Evolutionary conservation across 768 basidiomycete genomes (phyloP).

Genomic region (Galerina sulciceps): DNA sequence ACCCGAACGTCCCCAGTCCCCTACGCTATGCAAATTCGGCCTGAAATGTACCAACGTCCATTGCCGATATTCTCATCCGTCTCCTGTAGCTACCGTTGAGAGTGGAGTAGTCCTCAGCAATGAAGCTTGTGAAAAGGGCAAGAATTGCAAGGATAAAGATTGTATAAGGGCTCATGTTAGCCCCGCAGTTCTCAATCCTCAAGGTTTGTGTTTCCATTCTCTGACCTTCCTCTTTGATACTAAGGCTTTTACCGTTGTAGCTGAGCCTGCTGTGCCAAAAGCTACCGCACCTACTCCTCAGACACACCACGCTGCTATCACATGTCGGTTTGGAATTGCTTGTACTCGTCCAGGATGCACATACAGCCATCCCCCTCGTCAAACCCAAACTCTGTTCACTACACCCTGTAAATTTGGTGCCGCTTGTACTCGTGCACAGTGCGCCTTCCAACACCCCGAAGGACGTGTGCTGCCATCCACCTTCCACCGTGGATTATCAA

Average conservation of each 20-base stretch:
- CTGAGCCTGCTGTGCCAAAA: slow-evolving; percentile 43
- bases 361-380: slow-evolving; percentile 67
- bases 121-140: slow-evolving; percentile 89
- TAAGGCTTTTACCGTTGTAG: slow-evolving; percentile 24
- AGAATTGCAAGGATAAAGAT: slow-evolving; percentile 91
- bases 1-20: slow-evolving; percentile 84
- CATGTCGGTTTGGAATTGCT: slow-evolving; percentile 71
- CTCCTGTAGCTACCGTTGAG: slow-evolving; percentile 94
- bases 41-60: slow-evolving; percentile 89
- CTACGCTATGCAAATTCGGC: slow-evolving; percentile 92
- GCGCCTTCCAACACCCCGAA: slow-evolving; percentile 91
- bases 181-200: slow-evolving; percentile 75
- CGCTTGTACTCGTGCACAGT: slow-evolving; percentile 83
- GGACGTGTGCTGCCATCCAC: slow-evolving; percentile 78
- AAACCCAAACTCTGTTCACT: slow-evolving; percentile 43
- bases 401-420: slow-evolving; percentile 84
- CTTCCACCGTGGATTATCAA: slow-evolving; percentile 79
- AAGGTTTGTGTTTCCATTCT: slow-evolving; percentile 43
- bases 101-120: slow-evolving; percentile 94
- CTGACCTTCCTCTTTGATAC: slow-evolving; percentile 6
- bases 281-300: slow-evolving; percentile 32
- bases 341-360: slow-evolving; percentile 74
- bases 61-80: slow-evolving; percentile 93
- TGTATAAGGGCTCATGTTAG: slow-evolving; percentile 92
- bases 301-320: slow-evolving; percentile 37